Percentiles rank a stretch among this genome's conserved stretches.
phyloP scores from a whole-genome alignment of 176 grass and related monocot species.

The Bonia amplexicaulis region DNA sequence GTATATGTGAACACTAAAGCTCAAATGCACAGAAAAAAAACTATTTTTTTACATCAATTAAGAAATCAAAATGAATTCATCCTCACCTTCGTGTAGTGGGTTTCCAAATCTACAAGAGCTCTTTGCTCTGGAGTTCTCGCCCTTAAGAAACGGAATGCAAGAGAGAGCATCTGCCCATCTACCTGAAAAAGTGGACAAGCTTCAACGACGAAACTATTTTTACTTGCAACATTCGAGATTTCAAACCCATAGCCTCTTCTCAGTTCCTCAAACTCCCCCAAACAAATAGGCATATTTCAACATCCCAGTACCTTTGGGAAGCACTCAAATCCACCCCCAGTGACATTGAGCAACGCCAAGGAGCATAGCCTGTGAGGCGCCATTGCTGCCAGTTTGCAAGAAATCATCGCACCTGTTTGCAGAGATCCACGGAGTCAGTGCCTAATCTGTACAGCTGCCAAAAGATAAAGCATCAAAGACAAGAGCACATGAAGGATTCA shows the following conservation, averaged over 20 bases:
- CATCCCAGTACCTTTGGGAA: slow-evolving; percentile 76
- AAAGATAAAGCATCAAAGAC: background rate
- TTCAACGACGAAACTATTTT: background rate
- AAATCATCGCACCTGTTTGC: slow-evolving; percentile 81
- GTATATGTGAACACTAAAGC: background rate
- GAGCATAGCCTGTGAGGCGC: slow-evolving; percentile 69
- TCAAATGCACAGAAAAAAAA: background rate
- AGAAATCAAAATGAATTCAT: background rate
- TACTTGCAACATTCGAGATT: background rate
- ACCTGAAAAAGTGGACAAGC: slow-evolving; percentile 45
- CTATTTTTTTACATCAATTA: background rate
- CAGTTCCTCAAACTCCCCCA: background rate
- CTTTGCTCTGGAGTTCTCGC: slow-evolving; percentile 87
- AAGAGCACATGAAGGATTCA: background rate
- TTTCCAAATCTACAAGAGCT: slow-evolving; percentile 91
- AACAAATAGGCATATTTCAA: background rate
- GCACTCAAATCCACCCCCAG: slow-evolving; percentile 86
- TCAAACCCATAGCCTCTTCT: background rate
- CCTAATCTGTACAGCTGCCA: background rate
- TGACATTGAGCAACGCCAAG: slow-evolving; percentile 90
- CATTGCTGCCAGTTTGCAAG: slow-evolving; percentile 83
- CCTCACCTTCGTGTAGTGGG: slow-evolving; percentile 85
- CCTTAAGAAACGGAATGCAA: slow-evolving; percentile 92
- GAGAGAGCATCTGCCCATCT: slow-evolving; percentile 75
- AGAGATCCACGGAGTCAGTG: background rate